These are phyloP conservation scores for Cyamopsis tetragonoloba DNA, from an alignment of 306 rosid species.

Conservation along the genomic window DNA sequence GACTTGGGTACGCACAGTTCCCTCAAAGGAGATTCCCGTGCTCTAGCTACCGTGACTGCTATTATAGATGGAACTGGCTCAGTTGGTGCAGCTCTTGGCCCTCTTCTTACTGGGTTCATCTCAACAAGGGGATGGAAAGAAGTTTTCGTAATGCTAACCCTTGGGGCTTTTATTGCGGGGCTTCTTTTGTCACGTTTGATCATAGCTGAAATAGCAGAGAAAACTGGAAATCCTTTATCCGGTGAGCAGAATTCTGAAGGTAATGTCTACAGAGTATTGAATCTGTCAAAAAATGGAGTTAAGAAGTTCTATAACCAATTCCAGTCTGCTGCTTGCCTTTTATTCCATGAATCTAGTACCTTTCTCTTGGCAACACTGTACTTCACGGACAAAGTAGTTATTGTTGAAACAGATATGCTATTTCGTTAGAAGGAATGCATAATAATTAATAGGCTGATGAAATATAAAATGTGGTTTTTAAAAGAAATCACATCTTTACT, in stretches of 20 bases:
- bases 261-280: conserved; percentile 18
- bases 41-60: conserved; percentile 82
- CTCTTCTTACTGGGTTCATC: conserved; percentile 77
- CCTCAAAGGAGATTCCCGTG: conserved; percentile 74
- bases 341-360: background rate
- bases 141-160: conserved; percentile 58
- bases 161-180: conserved; percentile 70
- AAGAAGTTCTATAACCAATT: background rate
- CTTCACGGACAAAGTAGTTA: background rate
- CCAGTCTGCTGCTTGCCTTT: background rate
- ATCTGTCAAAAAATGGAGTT: background rate
- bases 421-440: too few relatives aligned
- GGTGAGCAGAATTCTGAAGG: conserved; percentile 44
- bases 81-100: conserved; percentile 82
- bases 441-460: too few relatives aligned
- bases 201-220: conserved; percentile 55
- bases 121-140: conserved; percentile 68
- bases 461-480: too few relatives aligned
- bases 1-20: conserved; percentile 82
- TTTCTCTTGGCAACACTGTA: background rate
- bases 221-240: conserved; percentile 32
- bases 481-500: too few relatives aligned
- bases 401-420: too few relatives aligned
- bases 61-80: conserved; percentile 90
- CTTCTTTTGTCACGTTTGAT: conserved; percentile 65